Evolutionary conservation across 441 rosid genomes (phyloP).

Genomic region (Gossypium schwendimanii): DNA sequence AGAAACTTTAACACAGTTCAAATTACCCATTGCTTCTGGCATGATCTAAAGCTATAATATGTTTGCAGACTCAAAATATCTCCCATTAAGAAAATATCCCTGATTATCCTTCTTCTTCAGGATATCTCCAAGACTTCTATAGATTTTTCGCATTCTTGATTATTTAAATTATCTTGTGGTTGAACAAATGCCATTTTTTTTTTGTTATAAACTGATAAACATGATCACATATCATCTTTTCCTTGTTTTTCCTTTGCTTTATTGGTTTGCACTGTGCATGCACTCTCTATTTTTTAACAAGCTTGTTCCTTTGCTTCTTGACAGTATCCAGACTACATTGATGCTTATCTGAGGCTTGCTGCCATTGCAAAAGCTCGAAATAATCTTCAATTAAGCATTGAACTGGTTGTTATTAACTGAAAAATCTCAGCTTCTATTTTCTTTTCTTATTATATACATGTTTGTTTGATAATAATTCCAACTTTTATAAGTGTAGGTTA

Average conservation of each 20-base stretch:
- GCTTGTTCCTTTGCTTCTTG: slow-evolving; percentile 20
- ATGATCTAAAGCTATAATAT: not conserved
- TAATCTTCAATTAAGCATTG: slow-evolving; percentile 88
- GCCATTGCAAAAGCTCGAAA: slow-evolving; percentile 85
- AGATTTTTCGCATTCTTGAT: not conserved
- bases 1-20: not conserved
- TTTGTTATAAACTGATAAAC: not conserved
- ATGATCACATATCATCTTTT: not conserved
- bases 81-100: not conserved
- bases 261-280: slow-evolving; percentile 7
- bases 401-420: slow-evolving; percentile 54
- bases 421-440: slow-evolving; percentile 9
- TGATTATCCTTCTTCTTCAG: not conserved
- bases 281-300: slow-evolving; percentile 15
- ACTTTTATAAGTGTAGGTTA: slow-evolving; percentile 45
- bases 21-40: not conserved
- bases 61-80: not conserved
- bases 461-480: slow-evolving; percentile 6
- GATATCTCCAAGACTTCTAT: not conserved
- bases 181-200: not conserved
- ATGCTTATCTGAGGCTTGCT: slow-evolving; percentile 94
- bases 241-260: not conserved
- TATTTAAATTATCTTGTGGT: not conserved
- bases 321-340: slow-evolving; percentile 90
- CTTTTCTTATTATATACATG: slow-evolving; percentile 6